These are phyloP conservation scores for Chaetomium olivaceum DNA, from an alignment of 2,329 filamentous ascomycete species.

Conservation along the genomic window DNA sequence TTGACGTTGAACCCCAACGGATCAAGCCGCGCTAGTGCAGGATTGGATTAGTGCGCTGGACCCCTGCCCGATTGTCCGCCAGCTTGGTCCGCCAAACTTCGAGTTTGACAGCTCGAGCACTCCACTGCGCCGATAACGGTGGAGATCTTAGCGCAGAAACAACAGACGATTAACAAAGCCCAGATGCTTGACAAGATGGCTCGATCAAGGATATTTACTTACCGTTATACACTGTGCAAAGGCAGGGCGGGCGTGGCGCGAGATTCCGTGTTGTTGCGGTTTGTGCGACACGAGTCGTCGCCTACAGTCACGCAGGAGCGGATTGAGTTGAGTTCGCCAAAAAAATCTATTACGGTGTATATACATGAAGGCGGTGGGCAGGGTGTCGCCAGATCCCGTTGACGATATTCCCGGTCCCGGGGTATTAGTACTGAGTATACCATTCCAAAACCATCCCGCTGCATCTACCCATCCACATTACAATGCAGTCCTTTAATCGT, in stretches of 20 bases:
- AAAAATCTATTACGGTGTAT: conserved; percentile 19
- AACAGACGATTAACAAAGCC: not conserved
- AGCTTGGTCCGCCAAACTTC: conserved; percentile 24
- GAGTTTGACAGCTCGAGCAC: conserved; percentile 19
- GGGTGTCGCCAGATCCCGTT: not conserved
- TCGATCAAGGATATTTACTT: not conserved
- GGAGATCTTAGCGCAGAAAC: conserved; percentile 8
- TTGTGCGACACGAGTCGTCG: not conserved
- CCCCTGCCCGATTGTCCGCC: conserved; percentile 18
- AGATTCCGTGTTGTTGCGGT: not conserved
- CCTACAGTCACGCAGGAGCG: not conserved
- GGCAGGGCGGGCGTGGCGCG: not conserved
- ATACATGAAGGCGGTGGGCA: conserved; percentile 12
- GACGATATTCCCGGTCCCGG: conserved; percentile 6
- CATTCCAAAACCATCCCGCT: conserved; percentile 15
- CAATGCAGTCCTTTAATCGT: conserved; percentile 21
- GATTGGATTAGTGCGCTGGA: conserved; percentile 27
- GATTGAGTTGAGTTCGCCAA: not conserved
- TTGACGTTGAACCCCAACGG: conserved; percentile 36
- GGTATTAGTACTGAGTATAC: conserved; percentile 21
- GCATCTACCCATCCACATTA: conserved; percentile 24
- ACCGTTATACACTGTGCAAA: not conserved
- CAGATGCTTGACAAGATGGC: not conserved
- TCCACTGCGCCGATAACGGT: conserved; percentile 17
- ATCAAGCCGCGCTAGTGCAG: conserved; percentile 27